These are phyloP conservation scores for Cladosporium oxysporum DNA, from an alignment of 2,329 filamentous ascomycete species.

Conservation along the genomic window DNA sequence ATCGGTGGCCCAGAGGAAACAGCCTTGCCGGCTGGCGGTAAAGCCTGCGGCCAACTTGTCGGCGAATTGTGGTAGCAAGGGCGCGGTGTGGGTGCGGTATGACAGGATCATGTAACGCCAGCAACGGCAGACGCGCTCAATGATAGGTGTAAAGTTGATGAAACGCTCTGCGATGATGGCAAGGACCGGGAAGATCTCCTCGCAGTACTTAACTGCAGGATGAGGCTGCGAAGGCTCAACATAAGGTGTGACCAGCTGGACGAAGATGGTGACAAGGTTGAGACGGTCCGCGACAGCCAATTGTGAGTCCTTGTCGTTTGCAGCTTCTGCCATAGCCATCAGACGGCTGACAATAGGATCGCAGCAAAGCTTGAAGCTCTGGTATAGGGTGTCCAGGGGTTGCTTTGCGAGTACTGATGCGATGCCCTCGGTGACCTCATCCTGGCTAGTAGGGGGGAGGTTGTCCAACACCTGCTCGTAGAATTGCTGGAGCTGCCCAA, in stretches of 20 bases:
- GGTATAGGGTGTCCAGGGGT: slow-evolving; percentile 76
- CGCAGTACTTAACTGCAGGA: slow-evolving; percentile 93
- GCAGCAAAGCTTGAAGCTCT: slow-evolving; percentile 86
- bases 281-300: slow-evolving; percentile 90
- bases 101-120: slow-evolving; percentile 98
- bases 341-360: slow-evolving; percentile 84
- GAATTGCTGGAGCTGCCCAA: slow-evolving; percentile 84
- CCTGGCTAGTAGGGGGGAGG: slow-evolving; percentile 81
- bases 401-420: slow-evolving; percentile 88
- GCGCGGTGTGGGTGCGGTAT: slow-evolving; percentile 85
- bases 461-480: slow-evolving; percentile 88
- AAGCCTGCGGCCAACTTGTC: slow-evolving; percentile 88
- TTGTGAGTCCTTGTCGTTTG: slow-evolving; percentile 79
- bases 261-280: slow-evolving; percentile 87
- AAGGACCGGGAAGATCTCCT: slow-evolving; percentile 87
- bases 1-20: slow-evolving; percentile 97
- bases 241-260: slow-evolving; percentile 75
- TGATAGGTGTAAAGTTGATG: slow-evolving; percentile 79
- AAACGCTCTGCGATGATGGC: slow-evolving; percentile 87
- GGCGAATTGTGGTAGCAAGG: slow-evolving; percentile 80
- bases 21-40: slow-evolving; percentile 81
- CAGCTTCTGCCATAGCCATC: slow-evolving; percentile 83
- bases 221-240: slow-evolving; percentile 73
- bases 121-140: slow-evolving; percentile 90
- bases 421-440: slow-evolving; percentile 95